Percentiles rank a stretch among this genome's conserved stretches.
Evolutionary conservation across 2,329 filamentous ascomycete species (phyloP).

Genomic region (Teratosphaeria pseudoeucalypti): DNA sequence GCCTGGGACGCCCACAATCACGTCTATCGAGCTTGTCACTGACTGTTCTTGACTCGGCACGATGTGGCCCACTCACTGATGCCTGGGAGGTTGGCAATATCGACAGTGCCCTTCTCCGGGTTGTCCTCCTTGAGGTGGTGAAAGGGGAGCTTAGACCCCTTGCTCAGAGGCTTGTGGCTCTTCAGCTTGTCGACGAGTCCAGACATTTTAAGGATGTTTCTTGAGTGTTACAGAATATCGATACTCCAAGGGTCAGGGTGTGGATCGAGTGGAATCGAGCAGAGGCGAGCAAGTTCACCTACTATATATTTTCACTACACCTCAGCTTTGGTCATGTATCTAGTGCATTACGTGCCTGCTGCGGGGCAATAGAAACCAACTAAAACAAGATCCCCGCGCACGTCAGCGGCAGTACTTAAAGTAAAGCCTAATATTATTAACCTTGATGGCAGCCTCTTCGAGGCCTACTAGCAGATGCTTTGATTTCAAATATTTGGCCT

Average conservation of each 20-base stretch:
- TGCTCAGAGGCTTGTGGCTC: conserved; percentile 4
- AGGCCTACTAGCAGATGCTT: neutral
- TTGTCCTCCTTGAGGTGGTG: conserved; percentile 16
- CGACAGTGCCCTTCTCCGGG: conserved; percentile 15
- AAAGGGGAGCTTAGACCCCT: conserved; percentile 14
- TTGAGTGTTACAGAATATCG: neutral
- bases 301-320: neutral
- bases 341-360: neutral
- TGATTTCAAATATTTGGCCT: neutral
- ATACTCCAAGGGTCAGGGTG: neutral
- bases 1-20: conserved; percentile 18
- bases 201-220: neutral
- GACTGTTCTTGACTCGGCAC: neutral
- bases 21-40: conserved; percentile 4
- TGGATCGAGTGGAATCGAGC: no score
- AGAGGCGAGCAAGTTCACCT: neutral
- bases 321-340: neutral
- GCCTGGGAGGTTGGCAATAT: conserved; percentile 13
- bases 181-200: neutral
- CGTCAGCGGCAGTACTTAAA: neutral
- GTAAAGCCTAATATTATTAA: neutral
- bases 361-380: neutral
- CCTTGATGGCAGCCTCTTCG: neutral
- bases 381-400: neutral
- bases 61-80: conserved; percentile 9